A percentile compares a stretch with the other conserved stretches of the same genome.
Evolutionary conservation across 768 basidiomycete species (phyloP).

Genomic region (Russula ochroleuca): DNA sequence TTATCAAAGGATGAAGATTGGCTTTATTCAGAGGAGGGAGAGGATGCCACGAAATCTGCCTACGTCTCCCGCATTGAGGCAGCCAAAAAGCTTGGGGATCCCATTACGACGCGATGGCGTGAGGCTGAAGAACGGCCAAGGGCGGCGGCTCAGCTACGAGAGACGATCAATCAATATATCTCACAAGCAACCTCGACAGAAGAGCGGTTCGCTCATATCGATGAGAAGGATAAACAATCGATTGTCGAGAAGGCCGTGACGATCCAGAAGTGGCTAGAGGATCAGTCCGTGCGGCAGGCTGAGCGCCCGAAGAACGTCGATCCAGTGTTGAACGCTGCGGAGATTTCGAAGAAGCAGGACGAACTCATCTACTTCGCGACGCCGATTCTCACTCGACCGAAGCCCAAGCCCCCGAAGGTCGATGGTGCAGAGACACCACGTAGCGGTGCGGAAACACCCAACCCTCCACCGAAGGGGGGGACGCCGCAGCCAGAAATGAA

Average conservation of each 20-base stretch:
- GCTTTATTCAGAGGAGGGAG: slow-evolving; percentile 95
- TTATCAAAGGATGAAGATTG: slow-evolving; percentile 87
- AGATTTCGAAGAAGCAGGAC: slow-evolving; percentile 88
- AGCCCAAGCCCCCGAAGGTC: slow-evolving; percentile 76
- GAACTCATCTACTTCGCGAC: slow-evolving; percentile 87
- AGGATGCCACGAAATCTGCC: slow-evolving; percentile 93
- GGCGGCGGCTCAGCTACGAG: slow-evolving; percentile 72
- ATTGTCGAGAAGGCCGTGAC: slow-evolving; percentile 89
- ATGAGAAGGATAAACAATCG: slow-evolving; percentile 78
- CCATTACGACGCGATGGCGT: slow-evolving; percentile 74
- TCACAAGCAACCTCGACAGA: slow-evolving; percentile 76
- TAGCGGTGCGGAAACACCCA: slow-evolving; percentile 55
- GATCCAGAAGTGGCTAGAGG: slow-evolving; percentile 93
- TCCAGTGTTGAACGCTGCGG: slow-evolving; percentile 72
- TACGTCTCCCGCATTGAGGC: slow-evolving; percentile 80
- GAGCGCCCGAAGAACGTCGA: slow-evolving; percentile 89
- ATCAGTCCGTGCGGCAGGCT: slow-evolving; percentile 79
- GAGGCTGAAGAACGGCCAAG: slow-evolving; percentile 79
- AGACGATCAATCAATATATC: slow-evolving; percentile 84
- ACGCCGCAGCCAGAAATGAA: slow-evolving; percentile 36
- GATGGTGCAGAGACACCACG: slow-evolving; percentile 73
- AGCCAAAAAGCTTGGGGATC: slow-evolving; percentile 84
- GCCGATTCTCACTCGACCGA: slow-evolving; percentile 87
- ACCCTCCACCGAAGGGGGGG: slow-evolving; percentile 39
- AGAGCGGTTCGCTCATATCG: slow-evolving; percentile 86